Evolutionary conservation across 306 rosid species (phyloP).

Genomic region (Begonia peltatifolia): DNA sequence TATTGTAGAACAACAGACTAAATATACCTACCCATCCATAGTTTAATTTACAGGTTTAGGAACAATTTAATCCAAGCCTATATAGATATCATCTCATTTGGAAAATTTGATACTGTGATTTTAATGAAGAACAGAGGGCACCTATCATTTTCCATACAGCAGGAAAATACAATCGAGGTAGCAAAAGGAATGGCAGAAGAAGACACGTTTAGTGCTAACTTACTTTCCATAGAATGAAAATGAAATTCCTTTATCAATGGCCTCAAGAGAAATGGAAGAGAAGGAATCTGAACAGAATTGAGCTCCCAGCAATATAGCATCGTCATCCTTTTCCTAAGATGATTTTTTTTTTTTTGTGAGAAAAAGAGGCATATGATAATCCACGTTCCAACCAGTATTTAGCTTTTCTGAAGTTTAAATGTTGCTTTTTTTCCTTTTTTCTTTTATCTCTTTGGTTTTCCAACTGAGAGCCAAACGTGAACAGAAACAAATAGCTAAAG

Average conservation of each 20-base stretch:
- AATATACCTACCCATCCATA: too few relatives aligned
- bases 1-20: too few relatives aligned
- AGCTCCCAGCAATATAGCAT: conserved; percentile 79
- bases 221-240: conserved; percentile 78
- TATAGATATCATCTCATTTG: too few relatives aligned
- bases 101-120: too few relatives aligned
- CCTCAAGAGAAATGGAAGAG: conserved; percentile 57
- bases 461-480: background rate
- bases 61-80: too few relatives aligned
- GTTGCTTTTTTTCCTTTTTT: background rate
- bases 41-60: too few relatives aligned
- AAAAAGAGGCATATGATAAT: too few relatives aligned
- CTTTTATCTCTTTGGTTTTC: background rate
- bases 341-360: too few relatives aligned
- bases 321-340: conserved; percentile 64
- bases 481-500: background rate
- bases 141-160: background rate
- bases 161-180: background rate
- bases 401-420: too few relatives aligned
- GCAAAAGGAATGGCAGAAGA: background rate
- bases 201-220: conserved; percentile 1
- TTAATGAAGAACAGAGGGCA: too few relatives aligned
- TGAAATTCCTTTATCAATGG: conserved; percentile 31
- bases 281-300: conserved; percentile 81
- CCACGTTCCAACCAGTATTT: too few relatives aligned